Conservation (phyloP, 129 eudicot genomes). For the Chrysanthemum seticuspe region DNA sequence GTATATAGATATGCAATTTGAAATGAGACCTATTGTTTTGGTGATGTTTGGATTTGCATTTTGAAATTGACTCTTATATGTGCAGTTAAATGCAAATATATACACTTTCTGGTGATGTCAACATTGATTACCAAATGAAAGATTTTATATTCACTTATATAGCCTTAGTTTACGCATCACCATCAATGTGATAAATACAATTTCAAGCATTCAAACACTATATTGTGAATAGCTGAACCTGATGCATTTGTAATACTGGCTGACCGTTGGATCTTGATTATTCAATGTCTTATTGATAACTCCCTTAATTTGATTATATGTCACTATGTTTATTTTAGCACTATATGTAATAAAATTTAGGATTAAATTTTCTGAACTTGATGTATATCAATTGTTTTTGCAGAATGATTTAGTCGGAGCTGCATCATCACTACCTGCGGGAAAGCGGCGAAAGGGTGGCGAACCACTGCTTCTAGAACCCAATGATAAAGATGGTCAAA, state of each 20-base stretch:
- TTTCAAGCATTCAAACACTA: too few species aligned
- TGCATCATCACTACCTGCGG: slow-evolving; percentile 38
- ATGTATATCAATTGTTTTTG: not conserved
- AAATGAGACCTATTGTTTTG: not conserved
- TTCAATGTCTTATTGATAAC: not conserved
- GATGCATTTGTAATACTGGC: too few species aligned
- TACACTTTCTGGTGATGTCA: not conserved
- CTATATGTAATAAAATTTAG: not conserved
- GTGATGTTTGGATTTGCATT: not conserved
- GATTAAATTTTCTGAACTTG: too few species aligned
- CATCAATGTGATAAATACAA: too few species aligned
- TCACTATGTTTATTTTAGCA: not conserved
- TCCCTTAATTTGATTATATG: not conserved
- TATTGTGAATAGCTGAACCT: too few species aligned
- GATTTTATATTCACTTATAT: not conserved
- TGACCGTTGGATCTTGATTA: not conserved
- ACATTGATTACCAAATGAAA: not conserved
- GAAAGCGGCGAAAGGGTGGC: slow-evolving; percentile 44
- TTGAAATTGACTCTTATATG: too few species aligned
- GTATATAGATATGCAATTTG: not conserved
- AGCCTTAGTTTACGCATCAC: not conserved
- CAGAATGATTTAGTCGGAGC: slow-evolving; percentile 56
- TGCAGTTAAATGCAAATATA: too few species aligned
- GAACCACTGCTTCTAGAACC: slow-evolving; percentile 36
- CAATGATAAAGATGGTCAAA: slow-evolving; percentile 45